Conservation (phyloP, 2,329 filamentous ascomycete genomes). For the Cyphellophora europaea region DNA sequence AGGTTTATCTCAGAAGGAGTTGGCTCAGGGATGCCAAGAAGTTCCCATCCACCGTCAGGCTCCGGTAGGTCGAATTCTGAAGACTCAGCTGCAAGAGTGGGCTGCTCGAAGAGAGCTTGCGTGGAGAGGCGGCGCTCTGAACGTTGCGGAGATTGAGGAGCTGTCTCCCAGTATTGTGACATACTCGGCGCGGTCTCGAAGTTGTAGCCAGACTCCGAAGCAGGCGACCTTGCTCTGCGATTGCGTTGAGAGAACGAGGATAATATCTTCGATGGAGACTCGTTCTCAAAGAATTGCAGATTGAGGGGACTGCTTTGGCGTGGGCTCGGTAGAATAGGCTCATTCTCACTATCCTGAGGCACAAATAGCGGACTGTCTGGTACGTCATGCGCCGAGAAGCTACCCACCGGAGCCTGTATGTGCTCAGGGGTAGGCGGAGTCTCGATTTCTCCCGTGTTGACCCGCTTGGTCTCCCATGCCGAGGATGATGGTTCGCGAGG, state of each 20-base stretch:
- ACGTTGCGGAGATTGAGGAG: conserved; percentile 1
- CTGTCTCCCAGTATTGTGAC: conserved; percentile 10
- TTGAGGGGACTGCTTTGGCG: not conserved
- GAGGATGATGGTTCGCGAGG: not conserved
- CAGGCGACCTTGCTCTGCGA: not conserved
- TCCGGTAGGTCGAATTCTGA: conserved; percentile 17
- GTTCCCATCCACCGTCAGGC: conserved; percentile 20
- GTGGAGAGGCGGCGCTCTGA: conserved; percentile 4
- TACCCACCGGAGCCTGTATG: not conserved
- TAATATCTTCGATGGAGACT: not conserved
- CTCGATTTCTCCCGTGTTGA: not conserved
- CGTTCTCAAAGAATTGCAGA: not conserved
- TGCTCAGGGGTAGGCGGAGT: conserved; percentile 1
- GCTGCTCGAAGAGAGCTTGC: conserved; percentile 10
- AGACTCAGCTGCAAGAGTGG: not conserved
- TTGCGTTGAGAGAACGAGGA: not conserved
- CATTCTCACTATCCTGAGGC: conserved; percentile 3
- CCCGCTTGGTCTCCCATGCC: not conserved
- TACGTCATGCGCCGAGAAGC: not conserved
- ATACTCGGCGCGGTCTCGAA: conserved; percentile 11
- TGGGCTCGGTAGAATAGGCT: not conserved
- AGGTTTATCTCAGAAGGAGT: not conserved
- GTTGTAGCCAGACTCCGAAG: not conserved
- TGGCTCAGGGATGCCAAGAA: conserved; percentile 3
- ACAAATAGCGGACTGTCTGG: conserved; percentile 1